These are phyloP conservation scores for Trapa bicornis DNA, from an alignment of 345 rosid species.

Conservation along the genomic window DNA sequence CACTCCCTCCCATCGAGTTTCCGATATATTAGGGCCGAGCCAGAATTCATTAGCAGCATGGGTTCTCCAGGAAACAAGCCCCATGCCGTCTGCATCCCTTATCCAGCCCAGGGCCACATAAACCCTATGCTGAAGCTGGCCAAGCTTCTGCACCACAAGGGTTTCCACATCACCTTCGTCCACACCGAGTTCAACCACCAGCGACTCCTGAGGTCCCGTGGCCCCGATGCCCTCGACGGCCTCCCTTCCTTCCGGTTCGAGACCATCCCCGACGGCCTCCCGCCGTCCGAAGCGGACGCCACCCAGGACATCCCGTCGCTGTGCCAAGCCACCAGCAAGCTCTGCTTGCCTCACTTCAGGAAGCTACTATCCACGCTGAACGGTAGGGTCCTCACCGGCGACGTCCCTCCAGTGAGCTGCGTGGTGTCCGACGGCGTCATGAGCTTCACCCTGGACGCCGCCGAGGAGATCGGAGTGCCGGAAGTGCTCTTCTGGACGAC, in stretches of 20 bases:
- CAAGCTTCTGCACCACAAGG: conserved; percentile 31
- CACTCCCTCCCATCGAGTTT: not conserved
- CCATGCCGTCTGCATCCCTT: conserved; percentile 45
- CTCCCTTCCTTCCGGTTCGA: conserved; percentile 32
- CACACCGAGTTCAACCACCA: conserved; percentile 35
- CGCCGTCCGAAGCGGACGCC: conserved; percentile 12
- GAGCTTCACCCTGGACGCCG: conserved; percentile 32
- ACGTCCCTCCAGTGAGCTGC: conserved; percentile 23
- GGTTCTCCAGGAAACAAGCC: conserved; percentile 10
- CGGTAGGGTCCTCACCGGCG: not conserved
- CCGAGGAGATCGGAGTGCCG: conserved; percentile 24
- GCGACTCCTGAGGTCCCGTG: conserved; percentile 29
- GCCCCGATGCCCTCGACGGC: conserved; percentile 18
- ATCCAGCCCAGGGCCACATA: conserved; percentile 46
- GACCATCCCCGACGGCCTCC: conserved; percentile 3
- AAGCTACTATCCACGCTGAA: conserved; percentile 22
- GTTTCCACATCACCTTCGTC: conserved; percentile 43
- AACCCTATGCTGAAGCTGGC: conserved; percentile 39
- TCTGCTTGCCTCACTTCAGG: conserved; percentile 22
- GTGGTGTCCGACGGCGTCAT: conserved; percentile 30
- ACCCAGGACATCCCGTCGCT: conserved; percentile 35
- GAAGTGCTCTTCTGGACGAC: conserved; percentile 30
- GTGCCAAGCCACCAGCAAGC: conserved; percentile 20
- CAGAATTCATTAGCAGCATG: not conserved
- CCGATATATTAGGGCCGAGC: too few species aligned